Percentiles rank a stretch among this genome's conserved stretches.
phyloP scores from a whole-genome alignment of 768 basidiomycete genomes.

The Serpula lacrymans region DNA sequence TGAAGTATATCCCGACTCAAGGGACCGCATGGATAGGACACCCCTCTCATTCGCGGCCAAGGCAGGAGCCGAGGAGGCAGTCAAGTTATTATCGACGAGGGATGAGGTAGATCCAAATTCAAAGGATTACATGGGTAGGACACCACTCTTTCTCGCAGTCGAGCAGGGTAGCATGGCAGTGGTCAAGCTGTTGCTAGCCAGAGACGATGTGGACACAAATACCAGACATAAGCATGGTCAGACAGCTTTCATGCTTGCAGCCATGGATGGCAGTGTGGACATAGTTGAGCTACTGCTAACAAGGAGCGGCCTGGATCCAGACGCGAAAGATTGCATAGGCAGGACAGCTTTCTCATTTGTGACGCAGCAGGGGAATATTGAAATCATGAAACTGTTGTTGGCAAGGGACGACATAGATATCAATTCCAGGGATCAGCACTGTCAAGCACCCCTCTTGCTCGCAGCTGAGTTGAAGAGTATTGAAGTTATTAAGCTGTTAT shows the following conservation, averaged over 20 bases:
- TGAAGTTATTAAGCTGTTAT: neutral
- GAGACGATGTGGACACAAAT: neutral
- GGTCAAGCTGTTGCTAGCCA: neutral
- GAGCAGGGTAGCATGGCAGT: neutral
- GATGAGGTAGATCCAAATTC: neutral
- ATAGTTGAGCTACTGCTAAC: neutral
- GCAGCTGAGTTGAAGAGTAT: neutral
- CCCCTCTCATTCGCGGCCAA: too few relatives aligned
- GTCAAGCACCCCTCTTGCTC: neutral
- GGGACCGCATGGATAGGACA: neutral
- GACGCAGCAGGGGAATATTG: too few relatives aligned
- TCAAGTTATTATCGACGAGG: neutral
- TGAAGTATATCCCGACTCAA: neutral
- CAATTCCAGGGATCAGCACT: too few relatives aligned
- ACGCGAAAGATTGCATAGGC: too few relatives aligned
- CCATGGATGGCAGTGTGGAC: neutral
- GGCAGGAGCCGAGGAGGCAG: too few relatives aligned
- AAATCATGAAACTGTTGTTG: too few relatives aligned
- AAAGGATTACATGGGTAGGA: too few relatives aligned
- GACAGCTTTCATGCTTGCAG: neutral
- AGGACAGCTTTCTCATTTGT: too few relatives aligned
- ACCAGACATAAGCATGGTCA: neutral
- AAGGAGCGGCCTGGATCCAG: neutral
- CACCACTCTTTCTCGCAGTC: neutral
- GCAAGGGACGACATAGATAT: too few relatives aligned